Evolutionary conservation across 2,329 filamentous ascomycete genomes (phyloP).

Genomic region (Diaporthe australafricana): DNA sequence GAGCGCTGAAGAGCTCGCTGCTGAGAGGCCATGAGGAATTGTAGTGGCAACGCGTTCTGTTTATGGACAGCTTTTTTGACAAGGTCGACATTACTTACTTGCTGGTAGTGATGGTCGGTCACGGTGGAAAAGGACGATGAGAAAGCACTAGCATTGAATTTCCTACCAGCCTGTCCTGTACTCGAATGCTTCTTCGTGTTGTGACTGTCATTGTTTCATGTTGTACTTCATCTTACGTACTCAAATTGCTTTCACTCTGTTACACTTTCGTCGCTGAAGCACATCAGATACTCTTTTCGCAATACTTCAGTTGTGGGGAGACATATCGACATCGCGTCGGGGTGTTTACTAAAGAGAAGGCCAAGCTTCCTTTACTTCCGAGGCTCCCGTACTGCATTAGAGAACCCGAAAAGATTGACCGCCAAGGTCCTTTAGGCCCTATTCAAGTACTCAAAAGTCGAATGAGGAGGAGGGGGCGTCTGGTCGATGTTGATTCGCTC

Average conservation of each 20-base stretch:
- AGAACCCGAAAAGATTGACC: neutral
- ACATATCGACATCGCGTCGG: too few species aligned
- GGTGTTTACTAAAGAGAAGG: too few species aligned
- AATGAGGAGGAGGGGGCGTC: neutral
- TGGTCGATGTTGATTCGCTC: neutral
- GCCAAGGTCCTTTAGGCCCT: neutral
- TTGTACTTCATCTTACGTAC: neutral
- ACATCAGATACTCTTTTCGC: neutral
- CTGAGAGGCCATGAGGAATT: slow-evolving; percentile 35
- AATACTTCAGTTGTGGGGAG: too few species aligned
- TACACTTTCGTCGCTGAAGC: neutral
- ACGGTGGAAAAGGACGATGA: too few species aligned
- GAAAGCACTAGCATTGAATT: too few species aligned
- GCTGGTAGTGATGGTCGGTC: too few species aligned
- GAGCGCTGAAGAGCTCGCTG: slow-evolving; percentile 38
- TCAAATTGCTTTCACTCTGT: neutral
- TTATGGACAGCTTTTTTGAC: too few species aligned
- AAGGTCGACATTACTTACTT: too few species aligned
- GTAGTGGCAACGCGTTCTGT: too few species aligned
- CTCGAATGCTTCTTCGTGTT: too few species aligned
- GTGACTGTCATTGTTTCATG: neutral
- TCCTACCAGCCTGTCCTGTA: too few species aligned
- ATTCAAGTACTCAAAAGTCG: neutral
- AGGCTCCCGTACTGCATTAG: neutral
- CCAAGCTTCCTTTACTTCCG: too few species aligned